Conservation (phyloP, 2,329 filamentous ascomycete genomes). For the Blumeria graminis region DNA sequence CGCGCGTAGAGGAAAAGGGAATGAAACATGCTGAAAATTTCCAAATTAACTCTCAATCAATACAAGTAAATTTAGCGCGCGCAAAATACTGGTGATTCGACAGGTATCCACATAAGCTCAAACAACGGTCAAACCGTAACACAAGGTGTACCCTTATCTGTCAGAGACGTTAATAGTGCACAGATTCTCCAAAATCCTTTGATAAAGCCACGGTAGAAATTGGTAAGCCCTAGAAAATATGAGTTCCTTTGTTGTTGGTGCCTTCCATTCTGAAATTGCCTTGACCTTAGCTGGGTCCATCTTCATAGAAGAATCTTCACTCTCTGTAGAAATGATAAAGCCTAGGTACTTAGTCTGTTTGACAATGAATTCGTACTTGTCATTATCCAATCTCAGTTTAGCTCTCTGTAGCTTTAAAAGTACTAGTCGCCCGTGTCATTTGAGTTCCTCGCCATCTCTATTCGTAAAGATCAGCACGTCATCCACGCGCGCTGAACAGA, state of each 20-base stretch:
- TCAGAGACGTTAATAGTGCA: no score
- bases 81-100: no score
- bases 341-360: not conserved
- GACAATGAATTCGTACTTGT: not conserved
- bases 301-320: not conserved
- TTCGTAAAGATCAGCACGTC: not conserved
- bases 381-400: not conserved
- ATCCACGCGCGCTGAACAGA: not conserved
- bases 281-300: not conserved
- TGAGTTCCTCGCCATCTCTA: not conserved
- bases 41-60: no score
- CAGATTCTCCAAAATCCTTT: no score
- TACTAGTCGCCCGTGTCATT: not conserved
- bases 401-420: not conserved
- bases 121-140: no score
- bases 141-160: no score
- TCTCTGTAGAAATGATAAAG: not conserved
- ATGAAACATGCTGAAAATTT: no score
- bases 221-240: not conserved
- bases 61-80: no score
- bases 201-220: no score
- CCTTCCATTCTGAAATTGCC: not conserved
- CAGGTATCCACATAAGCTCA: no score
- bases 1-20: no score
- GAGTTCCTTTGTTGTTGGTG: no score